phyloP scores from a whole-genome alignment of 495 filamentous ascomycete species.

The Neurospora sp. region DNA sequence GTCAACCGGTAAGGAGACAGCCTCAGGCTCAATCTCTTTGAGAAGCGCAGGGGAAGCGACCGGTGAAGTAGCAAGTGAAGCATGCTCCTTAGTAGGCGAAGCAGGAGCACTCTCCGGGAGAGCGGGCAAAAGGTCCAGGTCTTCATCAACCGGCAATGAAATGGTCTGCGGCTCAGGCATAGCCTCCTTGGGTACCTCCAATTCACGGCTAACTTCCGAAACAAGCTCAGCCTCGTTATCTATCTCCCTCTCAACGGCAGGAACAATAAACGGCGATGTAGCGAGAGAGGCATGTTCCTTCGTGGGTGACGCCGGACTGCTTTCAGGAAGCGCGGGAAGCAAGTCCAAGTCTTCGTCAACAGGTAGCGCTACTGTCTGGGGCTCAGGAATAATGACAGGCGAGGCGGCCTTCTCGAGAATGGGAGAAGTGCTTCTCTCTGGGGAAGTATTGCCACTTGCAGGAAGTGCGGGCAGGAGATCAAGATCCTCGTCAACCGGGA shows the following conservation, averaged over 20 bases:
- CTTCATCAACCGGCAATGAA: background rate
- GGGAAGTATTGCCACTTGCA: background rate
- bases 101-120: background rate
- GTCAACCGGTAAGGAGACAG: background rate
- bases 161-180: background rate
- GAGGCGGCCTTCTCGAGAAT: background rate
- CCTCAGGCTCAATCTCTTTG: background rate
- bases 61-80: background rate
- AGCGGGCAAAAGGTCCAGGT: background rate
- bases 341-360: background rate
- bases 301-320: background rate
- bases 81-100: background rate
- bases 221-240: too few relatives aligned
- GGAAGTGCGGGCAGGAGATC: background rate
- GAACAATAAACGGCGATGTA: background rate
- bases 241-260: background rate
- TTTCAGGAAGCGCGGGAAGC: background rate
- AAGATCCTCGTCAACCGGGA: background rate
- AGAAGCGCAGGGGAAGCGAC: background rate
- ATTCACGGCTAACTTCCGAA: background rate
- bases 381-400: background rate
- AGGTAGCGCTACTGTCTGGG: background rate
- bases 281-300: background rate
- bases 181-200: background rate
- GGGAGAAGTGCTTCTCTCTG: conserved; percentile 1